Percentiles rank a stretch among this genome's conserved stretches.
Evolutionary conservation across 2,329 filamentous ascomycete species (phyloP).

Genomic region (Colletotrichum musicola): DNA sequence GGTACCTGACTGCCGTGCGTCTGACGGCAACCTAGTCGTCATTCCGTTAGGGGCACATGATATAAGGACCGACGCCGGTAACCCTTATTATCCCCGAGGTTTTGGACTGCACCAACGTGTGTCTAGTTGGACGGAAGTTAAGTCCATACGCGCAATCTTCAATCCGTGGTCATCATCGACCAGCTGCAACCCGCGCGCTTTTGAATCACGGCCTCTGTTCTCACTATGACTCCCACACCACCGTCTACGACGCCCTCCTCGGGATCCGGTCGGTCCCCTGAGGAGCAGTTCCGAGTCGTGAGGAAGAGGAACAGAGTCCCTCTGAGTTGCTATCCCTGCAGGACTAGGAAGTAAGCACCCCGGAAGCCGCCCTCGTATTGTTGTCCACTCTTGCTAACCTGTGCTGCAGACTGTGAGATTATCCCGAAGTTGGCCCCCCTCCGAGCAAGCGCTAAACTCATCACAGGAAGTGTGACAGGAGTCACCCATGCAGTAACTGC

Average conservation of each 20-base stretch:
- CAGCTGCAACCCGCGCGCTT: not conserved
- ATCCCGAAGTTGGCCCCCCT: slow-evolving; percentile 1
- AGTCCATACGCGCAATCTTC: slow-evolving; percentile 1
- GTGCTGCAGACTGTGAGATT: slow-evolving; percentile 52
- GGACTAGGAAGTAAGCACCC: slow-evolving; percentile 83
- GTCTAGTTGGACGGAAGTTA: slow-evolving; percentile 1
- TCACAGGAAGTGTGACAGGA: slow-evolving; percentile 91
- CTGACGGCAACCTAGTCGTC: slow-evolving; percentile 9
- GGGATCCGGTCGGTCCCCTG: slow-evolving; percentile 78
- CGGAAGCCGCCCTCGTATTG: slow-evolving; percentile 2
- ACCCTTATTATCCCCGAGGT: not conserved
- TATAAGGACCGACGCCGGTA: slow-evolving; percentile 16
- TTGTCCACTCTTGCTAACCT: slow-evolving; percentile 39
- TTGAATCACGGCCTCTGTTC: slow-evolving; percentile 8
- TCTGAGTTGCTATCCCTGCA: slow-evolving; percentile 90
- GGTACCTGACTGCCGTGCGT: slow-evolving; percentile 1
- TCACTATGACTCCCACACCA: slow-evolving; percentile 79
- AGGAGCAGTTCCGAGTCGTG: slow-evolving; percentile 88
- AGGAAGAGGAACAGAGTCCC: slow-evolving; percentile 93
- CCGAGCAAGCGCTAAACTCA: slow-evolving; percentile 16
- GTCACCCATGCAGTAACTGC: slow-evolving; percentile 93
- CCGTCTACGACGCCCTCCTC: slow-evolving; percentile 83
- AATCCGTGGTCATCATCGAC: slow-evolving; percentile 8
- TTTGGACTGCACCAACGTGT: slow-evolving; percentile 9
- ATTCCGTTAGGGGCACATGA: not conserved